Evolutionary conservation across 495 filamentous ascomycete species (phyloP), one percentile per base, ranked within the genome.

Genomic region (Cenococcum geophilum): DNA sequence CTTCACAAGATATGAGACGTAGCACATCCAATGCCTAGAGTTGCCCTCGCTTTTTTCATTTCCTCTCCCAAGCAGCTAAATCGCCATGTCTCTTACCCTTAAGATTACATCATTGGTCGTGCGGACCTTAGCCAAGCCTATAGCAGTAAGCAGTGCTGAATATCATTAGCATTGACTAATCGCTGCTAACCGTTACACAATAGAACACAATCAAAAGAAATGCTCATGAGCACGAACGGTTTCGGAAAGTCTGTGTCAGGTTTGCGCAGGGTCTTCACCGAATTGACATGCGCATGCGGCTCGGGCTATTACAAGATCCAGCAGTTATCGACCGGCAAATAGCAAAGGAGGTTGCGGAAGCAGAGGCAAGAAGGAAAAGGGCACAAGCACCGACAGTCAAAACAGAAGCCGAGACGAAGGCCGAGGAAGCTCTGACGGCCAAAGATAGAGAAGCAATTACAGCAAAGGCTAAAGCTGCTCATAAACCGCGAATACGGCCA

Each of bases 121-220:
- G 59, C 77, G 84, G 62, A 89, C 87, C 0, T 72, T 88, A 12
- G 86, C 86, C 16, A 89, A 89, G 67, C 86, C 86, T 1, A 82
- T 89, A 61, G 86, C 83, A 55, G 86, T 89, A 77, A 55, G 82
- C 37, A 20, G 71, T 27, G 23, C 14, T 25, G 32, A 34, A 4
- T 11, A 21, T 16, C 21, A 8, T 42, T 4, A 18, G 11, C 1
- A 56, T 18, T 16, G 25, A 20, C 36, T 16, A 0, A 12, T 14
- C 10, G 12, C 18, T 48, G 21, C 45, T 58, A 59, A 52, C 56
- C 40, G 3, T 12, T 16, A 47, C 45, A 1, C 36, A n/a, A 14
- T 55, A 98, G 93, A 96, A 90, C 72, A 84, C 82, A 72, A 95
- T 99, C 76, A 97, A 96, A 75, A 80, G 79, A 23, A 92, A 97